Percentiles rank a stretch among this genome's conserved stretches.
phyloP scores from a whole-genome alignment of 768 basidiomycete genomes.

The Xanthoconium purpureum region DNA sequence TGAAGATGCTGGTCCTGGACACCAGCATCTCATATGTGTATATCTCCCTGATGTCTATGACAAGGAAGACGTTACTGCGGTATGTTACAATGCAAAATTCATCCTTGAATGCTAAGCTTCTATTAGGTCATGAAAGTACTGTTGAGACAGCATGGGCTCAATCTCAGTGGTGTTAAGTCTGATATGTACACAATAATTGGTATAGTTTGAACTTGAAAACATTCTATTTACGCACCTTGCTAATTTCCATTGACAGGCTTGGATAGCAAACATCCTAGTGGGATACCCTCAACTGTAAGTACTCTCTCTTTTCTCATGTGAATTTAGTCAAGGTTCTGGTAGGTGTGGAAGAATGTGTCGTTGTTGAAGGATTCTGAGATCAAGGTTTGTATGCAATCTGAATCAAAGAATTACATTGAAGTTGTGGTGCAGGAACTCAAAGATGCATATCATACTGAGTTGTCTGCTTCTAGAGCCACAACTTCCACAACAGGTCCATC shows the following conservation, averaged over 20 bases:
- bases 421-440: constrained; percentile 48
- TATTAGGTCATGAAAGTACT: constrained; percentile 63
- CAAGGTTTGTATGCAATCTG: constrained; percentile 43
- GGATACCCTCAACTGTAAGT: constrained; percentile 65
- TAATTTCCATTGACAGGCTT: constrained; percentile 44
- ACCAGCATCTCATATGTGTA: constrained; percentile 67
- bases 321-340: not conserved
- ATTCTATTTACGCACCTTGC: not conserved
- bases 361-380: constrained; percentile 59
- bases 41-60: constrained; percentile 73
- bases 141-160: constrained; percentile 61
- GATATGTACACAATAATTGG: constrained; percentile 65
- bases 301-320: not conserved
- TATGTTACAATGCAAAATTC: constrained; percentile 19
- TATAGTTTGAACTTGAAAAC: constrained; percentile 21
- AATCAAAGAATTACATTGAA: not conserved
- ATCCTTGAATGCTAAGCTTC: not conserved
- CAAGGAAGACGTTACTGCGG: constrained; percentile 54
- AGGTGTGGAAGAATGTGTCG: constrained; percentile 69
- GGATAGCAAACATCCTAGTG: constrained; percentile 75
- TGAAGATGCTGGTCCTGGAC: constrained; percentile 40
- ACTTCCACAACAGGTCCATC: constrained; percentile 19
- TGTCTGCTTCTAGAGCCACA: constrained; percentile 33
- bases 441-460: constrained; percentile 56
- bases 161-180: constrained; percentile 67